phyloP scores from a whole-genome alignment of 306 rosid genomes.

The Trifolium dubium region DNA sequence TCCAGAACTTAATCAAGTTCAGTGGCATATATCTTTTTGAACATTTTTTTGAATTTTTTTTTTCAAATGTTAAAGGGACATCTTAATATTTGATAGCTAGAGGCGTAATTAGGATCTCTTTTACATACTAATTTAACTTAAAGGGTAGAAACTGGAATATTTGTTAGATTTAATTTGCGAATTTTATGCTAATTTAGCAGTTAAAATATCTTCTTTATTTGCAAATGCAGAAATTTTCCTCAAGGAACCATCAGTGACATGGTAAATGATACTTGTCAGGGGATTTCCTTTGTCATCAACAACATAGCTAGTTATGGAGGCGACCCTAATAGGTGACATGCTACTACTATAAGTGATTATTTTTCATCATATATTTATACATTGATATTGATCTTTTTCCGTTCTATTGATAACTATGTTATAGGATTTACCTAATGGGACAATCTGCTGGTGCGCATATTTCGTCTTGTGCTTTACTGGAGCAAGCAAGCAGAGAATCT shows the following conservation, averaged over 20 bases:
- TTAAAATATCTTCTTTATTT: slow-evolving; percentile 35
- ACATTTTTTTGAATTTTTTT: slow-evolving; percentile 1
- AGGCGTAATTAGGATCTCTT: slow-evolving; percentile 16
- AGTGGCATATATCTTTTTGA: slow-evolving; percentile 17
- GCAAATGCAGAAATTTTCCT: slow-evolving; percentile 86
- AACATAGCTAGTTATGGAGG: slow-evolving; percentile 84
- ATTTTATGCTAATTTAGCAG: slow-evolving; percentile 17
- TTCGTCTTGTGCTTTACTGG: slow-evolving; percentile 83
- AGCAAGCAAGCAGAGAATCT: slow-evolving; percentile 73
- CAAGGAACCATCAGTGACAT: slow-evolving; percentile 98
- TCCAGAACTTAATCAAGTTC: slow-evolving; percentile 16
- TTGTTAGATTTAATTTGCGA: slow-evolving; percentile 14
- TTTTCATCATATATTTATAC: slow-evolving; percentile 28
- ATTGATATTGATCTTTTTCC: slow-evolving; percentile 37
- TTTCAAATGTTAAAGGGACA: slow-evolving; percentile 11
- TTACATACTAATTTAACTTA: neutral
- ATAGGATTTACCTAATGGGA: slow-evolving; percentile 93
- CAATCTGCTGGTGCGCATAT: slow-evolving; percentile 99
- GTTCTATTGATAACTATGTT: slow-evolving; percentile 27
- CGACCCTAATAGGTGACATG: slow-evolving; percentile 77
- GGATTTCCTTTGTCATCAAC: slow-evolving; percentile 74
- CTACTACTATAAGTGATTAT: slow-evolving; percentile 32
- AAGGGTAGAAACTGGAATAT: slow-evolving; percentile 21
- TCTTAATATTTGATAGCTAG: slow-evolving; percentile 30
- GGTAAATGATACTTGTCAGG: slow-evolving; percentile 79